These are phyloP conservation scores for Cladochytrium tenue DNA, from an alignment of 371 early-diverging fungal genomes.

Conservation along the genomic window DNA sequence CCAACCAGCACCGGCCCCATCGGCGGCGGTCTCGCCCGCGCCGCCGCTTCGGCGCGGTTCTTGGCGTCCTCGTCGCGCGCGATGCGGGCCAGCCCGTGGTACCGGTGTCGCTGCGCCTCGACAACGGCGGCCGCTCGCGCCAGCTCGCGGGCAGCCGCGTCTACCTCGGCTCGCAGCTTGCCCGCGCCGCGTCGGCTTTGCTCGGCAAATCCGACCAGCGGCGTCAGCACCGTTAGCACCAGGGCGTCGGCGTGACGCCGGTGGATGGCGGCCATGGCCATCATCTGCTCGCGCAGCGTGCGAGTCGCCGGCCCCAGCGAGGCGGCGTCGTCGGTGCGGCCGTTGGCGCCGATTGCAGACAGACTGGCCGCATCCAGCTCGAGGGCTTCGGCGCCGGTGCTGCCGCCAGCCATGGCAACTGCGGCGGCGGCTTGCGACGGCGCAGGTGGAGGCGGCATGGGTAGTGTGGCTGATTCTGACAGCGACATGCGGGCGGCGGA, in stretches of 20 bases:
- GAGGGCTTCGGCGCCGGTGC: background rate
- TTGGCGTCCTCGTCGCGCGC: constrained; percentile 27
- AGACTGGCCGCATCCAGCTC: constrained; percentile 18
- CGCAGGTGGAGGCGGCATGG: background rate
- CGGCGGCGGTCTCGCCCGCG: constrained; percentile 8
- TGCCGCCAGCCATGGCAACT: background rate
- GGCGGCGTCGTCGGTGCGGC: constrained; percentile 12
- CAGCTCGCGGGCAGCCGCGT: constrained; percentile 15
- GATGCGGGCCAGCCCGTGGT: constrained; percentile 13
- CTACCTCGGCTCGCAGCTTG: constrained; percentile 28
- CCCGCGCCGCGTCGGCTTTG: constrained; percentile 21
- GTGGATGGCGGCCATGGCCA: constrained; percentile 28
- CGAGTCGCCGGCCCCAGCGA: constrained; percentile 20
- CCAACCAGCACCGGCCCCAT: constrained; percentile 25
- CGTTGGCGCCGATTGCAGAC: constrained; percentile 14
- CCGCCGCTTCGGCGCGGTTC: constrained; percentile 18
- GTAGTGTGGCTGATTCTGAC: background rate
- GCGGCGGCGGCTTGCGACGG: too few species aligned
- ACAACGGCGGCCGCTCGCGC: constrained; percentile 19
- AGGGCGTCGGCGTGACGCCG: constrained; percentile 35
- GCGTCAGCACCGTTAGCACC: constrained; percentile 27
- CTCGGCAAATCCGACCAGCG: constrained; percentile 28
- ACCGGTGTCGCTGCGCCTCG: constrained; percentile 17
- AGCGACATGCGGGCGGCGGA: background rate
- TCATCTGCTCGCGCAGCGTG: constrained; percentile 25